Percentiles rank a stretch among this genome's conserved stretches.
Evolutionary conservation across 768 basidiomycete species (phyloP).

Genomic region (Agrocybe chaxingu): DNA sequence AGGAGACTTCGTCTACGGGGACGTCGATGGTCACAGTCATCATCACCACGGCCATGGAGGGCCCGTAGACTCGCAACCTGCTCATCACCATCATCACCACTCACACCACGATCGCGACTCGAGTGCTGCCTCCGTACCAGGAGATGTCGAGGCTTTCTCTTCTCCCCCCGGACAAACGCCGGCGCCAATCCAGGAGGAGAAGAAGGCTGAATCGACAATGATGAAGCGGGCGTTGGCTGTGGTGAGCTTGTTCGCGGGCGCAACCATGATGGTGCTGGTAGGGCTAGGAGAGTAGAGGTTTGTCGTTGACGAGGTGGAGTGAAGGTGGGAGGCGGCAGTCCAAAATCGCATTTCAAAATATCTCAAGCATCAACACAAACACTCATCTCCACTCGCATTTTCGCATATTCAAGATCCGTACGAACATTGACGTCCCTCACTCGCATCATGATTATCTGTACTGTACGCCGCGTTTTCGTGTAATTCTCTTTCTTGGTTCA

Average conservation of each 20-base stretch:
- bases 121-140: neutral
- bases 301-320: no score
- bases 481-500: no score
- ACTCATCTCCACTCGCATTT: no score
- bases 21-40: slow-evolving; percentile 28
- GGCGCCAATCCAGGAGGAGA: neutral
- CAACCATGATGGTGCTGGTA: slow-evolving; percentile 59
- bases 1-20: slow-evolving; percentile 80
- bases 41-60: slow-evolving; percentile 24
- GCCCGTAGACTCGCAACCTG: slow-evolving; percentile 6
- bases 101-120: slow-evolving; percentile 7
- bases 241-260: slow-evolving; percentile 58
- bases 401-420: no score
- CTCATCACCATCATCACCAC: slow-evolving; percentile 1
- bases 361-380: no score
- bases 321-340: no score
- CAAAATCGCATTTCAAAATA: no score
- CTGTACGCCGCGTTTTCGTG: no score
- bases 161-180: neutral
- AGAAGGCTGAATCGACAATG: slow-evolving; percentile 10
- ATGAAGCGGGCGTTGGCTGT: slow-evolving; percentile 54
- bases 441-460: no score
- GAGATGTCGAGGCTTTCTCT: neutral
- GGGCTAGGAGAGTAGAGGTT: slow-evolving; percentile 37
- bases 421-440: no score